Evolutionary conservation across 352 stramenopile genomes (phyloP), one percentile per base, ranked within the genome.

Genomic region (Phytophthora cryptogea): DNA sequence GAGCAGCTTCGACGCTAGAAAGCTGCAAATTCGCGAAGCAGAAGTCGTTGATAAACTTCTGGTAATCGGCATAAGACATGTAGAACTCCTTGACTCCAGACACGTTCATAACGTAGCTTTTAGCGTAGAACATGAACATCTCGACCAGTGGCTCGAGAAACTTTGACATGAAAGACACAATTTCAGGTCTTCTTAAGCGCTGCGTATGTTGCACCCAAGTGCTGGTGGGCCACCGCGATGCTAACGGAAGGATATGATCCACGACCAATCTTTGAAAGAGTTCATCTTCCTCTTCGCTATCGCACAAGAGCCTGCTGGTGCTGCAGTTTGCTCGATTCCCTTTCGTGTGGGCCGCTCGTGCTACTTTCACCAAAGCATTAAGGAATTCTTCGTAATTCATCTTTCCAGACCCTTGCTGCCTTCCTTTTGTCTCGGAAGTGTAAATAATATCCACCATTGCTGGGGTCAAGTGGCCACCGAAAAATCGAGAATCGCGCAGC

Each of bases 311-410:
- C 26, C 66, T 87, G 44, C 39, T 70, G 28, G 48, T 49, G 9
- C 41, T 67, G 35, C 50, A 68, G 33, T 54, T 68, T n/a, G 53
- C 45, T 63, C 63, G 51, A 56, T 70, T 67, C 8, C 63, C 56
- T 20, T 62, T 70, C 5, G 57, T 63, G 6, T 85, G 70, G 7
- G 55, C 66, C 8, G 74, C 54, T 23, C 68, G 36, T 8, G 83
- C 78, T n/a, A 92, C 72, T 59, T 86, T 89, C 16, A 88, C 52
- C 16, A 92, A 60, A n/a, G 81, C 79, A 46, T 90, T 90, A 2
- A 92, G 70, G 26, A 92, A 92, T 41, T 89, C 83, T 37, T 90
- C 80, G 42, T 84, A 92, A 47, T 74, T 89, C 72, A 92, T 88
- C 41, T 88, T 89, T 5, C 74, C 79, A 3, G 76, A 84, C 3